phyloP scores from a whole-genome alignment of 1,139 yeast species.

The Ogataea hybrid region DNA sequence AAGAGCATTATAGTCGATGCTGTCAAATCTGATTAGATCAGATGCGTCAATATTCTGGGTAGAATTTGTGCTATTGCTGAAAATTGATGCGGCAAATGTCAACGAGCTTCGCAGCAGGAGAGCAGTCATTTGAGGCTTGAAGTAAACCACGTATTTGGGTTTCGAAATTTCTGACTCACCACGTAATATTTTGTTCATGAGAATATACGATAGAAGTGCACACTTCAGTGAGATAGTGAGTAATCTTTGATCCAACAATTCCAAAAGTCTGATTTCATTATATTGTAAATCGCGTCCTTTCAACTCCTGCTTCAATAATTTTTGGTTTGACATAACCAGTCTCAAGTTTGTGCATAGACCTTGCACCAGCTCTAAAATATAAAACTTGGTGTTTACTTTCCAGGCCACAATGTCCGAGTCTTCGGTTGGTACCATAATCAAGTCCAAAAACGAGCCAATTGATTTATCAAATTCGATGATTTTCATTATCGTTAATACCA shows the following conservation, averaged over 20 bases:
- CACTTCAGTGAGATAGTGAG: not conserved
- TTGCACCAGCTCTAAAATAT: slow-evolving; percentile 9
- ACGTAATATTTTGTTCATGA: slow-evolving; percentile 2
- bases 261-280: slow-evolving; percentile 3
- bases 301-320: slow-evolving; percentile 6
- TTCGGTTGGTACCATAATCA: slow-evolving; percentile 4
- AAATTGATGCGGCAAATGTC: slow-evolving; percentile 1
- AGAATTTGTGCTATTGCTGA: not conserved
- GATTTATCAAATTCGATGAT: slow-evolving; percentile 9
- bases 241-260: not conserved
- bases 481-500: slow-evolving; percentile 11
- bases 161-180: slow-evolving; percentile 8
- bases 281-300: slow-evolving; percentile 1
- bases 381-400: slow-evolving; percentile 6
- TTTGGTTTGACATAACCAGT: slow-evolving; percentile 2
- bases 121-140: slow-evolving; percentile 9
- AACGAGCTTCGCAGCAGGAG: slow-evolving; percentile 2
- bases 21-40: slow-evolving; percentile 1
- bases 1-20: slow-evolving; percentile 9
- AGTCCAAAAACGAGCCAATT: slow-evolving; percentile 14
- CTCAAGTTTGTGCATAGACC: slow-evolving; percentile 7
- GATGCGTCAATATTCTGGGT: not conserved
- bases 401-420: slow-evolving; percentile 3
- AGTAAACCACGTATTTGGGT: slow-evolving; percentile 4
- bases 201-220: slow-evolving; percentile 2